Evolutionary conservation across 768 basidiomycete genomes (phyloP).

Genomic region (Daedaleopsis sinensis): DNA sequence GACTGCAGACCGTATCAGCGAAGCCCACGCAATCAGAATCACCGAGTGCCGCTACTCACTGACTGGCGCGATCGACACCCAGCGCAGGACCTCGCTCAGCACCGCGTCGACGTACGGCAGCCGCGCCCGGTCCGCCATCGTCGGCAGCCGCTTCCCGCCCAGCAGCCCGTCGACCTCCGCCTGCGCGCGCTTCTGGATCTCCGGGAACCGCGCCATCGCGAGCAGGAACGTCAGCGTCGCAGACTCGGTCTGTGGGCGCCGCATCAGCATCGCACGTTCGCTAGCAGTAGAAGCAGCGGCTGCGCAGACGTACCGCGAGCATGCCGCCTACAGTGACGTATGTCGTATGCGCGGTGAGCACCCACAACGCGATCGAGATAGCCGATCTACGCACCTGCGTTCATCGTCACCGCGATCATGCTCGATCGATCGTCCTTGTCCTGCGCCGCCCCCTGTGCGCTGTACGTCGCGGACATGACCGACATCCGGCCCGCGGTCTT

Average conservation of each 20-base stretch:
- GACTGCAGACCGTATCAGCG: background rate
- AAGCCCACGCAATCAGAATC: background rate
- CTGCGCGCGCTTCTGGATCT: constrained; percentile 24
- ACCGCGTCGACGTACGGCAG: constrained; percentile 24
- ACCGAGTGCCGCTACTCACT: constrained; percentile 8
- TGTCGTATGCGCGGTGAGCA: background rate
- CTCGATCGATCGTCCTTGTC: constrained; percentile 17
- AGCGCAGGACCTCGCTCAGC: constrained; percentile 24
- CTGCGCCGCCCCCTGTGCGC: constrained; percentile 4
- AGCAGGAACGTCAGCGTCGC: constrained; percentile 24
- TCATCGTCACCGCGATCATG: constrained; percentile 26
- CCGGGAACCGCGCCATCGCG: constrained; percentile 24
- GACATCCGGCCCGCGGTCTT: constrained; percentile 11
- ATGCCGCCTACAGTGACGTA: constrained; percentile 9
- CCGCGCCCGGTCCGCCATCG: constrained; percentile 16
- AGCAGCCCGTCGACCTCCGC: constrained; percentile 21
- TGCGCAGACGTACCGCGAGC: constrained; percentile 14
- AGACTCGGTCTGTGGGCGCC: constrained; percentile 15
- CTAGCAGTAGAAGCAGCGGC: background rate
- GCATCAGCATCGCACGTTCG: background rate
- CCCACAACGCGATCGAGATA: background rate
- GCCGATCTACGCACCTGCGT: constrained; percentile 12
- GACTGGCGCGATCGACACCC: constrained; percentile 25
- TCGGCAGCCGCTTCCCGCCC: constrained; percentile 18
- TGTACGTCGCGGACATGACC: constrained; percentile 14